Conservation (phyloP, 176 grass and related monocot genomes). For the Ensete glaucum region DNA sequence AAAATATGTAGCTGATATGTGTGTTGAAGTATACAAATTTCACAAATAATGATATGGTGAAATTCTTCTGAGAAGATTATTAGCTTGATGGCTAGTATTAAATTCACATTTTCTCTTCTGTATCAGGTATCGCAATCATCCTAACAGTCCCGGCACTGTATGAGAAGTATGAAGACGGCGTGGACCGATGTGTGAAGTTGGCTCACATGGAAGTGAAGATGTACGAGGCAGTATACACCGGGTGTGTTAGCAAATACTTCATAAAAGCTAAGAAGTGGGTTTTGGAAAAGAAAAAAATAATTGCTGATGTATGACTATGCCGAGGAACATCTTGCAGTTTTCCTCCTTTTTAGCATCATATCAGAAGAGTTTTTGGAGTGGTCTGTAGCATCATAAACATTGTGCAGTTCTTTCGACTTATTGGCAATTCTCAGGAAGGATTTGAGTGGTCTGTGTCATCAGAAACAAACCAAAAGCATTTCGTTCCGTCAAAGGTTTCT, state of each 20-base stretch:
- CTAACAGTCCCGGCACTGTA: constrained; percentile 33
- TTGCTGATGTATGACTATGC: background rate
- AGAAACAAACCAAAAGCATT: background rate
- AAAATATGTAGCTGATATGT: too few relatives aligned
- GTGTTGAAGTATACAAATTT: background rate
- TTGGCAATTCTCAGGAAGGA: too few relatives aligned
- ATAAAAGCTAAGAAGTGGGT: constrained; percentile 16
- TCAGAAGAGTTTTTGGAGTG: too few relatives aligned
- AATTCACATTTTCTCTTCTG: background rate
- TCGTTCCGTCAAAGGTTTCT: background rate
- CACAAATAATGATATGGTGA: background rate
- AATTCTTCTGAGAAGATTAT: too few relatives aligned
- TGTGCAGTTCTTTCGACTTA: too few relatives aligned
- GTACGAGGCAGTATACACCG: constrained; percentile 13
- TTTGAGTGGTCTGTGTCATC: too few relatives aligned
- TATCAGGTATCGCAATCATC: constrained; percentile 17
- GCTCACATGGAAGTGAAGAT: constrained; percentile 21
- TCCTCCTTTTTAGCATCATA: too few relatives aligned
- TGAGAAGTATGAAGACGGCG: constrained; percentile 26
- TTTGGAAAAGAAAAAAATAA: constrained; percentile 20
- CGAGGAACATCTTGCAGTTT: too few relatives aligned
- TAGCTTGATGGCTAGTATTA: background rate
- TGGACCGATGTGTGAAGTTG: constrained; percentile 18
- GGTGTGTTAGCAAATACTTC: constrained; percentile 20
- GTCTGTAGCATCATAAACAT: too few relatives aligned